Evolutionary conservation across 1,284 basidiomycete genomes (phyloP), one percentile per base, ranked within the genome.

Genomic region (Dichomitus squalens): DNA sequence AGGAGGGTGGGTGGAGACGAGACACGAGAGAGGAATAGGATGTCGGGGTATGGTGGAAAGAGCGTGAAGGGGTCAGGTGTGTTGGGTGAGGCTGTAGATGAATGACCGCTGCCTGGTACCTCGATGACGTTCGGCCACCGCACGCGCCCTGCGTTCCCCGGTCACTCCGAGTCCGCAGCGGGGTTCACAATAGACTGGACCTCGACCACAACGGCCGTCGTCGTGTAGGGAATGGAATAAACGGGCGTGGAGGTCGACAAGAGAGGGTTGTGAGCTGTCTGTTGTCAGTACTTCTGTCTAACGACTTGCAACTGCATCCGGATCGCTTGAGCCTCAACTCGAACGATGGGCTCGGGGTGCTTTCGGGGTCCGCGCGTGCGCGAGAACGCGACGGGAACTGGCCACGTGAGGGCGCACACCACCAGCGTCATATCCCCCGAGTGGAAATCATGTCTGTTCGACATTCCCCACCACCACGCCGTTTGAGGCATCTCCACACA

Each of bases 91-190:
- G 49, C 35, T 23, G 53, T 46, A 61, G 57, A 59, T 61, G 62
- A 64, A 64, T 59, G 59, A 57, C 58, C 52, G 56, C 44, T 57
- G 56, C 41, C 61, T 47, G n/a, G 55, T 59, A 49, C 59, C 62
- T 60, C 62, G 57, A 64, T 64, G 62, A 64, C 62, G 62, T 64
- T 39, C 62, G 54, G 57, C 59, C 59, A 57, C 49, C 35, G 49
- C 58, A 57, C 49, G 55, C 49, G 60, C 50, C 49, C 52, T 40
- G 18, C 35, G 33, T 47, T 53, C 62, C 56, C 56, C 53, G 61
- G 59, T 52, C 59, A 64, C 62, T 57, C 58, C 50, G 47, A 33
- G 44, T 48, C 56, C 36, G 53, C 47, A 39, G 48, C 39, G 27
- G 41, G 31, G 48, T 25, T 38, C 34, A 44, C 33, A 46, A 41